Conservation (phyloP, 1,284 basidiomycete genomes). For the Ustilago trichophora region DNA sequence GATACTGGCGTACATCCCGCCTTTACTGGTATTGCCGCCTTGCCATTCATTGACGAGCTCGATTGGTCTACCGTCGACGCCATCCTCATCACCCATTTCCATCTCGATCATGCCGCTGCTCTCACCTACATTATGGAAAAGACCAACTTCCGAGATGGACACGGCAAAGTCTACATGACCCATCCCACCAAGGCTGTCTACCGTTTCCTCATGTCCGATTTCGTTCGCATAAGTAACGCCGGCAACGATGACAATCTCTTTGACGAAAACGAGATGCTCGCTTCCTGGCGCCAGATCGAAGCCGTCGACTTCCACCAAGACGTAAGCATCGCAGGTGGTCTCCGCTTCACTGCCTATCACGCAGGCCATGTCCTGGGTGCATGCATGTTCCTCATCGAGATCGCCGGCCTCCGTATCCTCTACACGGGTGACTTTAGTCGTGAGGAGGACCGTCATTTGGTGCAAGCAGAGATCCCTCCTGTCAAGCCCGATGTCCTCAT, state of each 20-base stretch:
- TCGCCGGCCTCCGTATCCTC: slow-evolving; percentile 90
- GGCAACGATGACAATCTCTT: slow-evolving; percentile 66
- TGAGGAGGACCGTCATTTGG: slow-evolving; percentile 96
- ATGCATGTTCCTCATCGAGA: slow-evolving; percentile 98
- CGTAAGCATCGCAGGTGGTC: slow-evolving; percentile 74
- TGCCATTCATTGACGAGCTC: slow-evolving; percentile 93
- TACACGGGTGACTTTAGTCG: slow-evolving; percentile 98
- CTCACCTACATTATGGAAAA: slow-evolving; percentile 98
- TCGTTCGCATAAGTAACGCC: slow-evolving; percentile 74
- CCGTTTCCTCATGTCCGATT: slow-evolving; percentile 99
- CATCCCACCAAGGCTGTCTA: slow-evolving; percentile 98
- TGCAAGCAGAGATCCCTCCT: slow-evolving; percentile 91
- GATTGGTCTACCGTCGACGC: slow-evolving; percentile 99
- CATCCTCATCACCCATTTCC: slow-evolving; percentile 94
- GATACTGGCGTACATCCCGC: slow-evolving; percentile 98
- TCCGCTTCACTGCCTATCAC: slow-evolving; percentile 96
- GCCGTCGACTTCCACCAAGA: slow-evolving; percentile 96
- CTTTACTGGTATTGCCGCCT: slow-evolving; percentile 88
- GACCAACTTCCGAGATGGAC: slow-evolving; percentile 65
- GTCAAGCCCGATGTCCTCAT: slow-evolving; percentile 86
- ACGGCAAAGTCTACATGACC: slow-evolving; percentile 85
- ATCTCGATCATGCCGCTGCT: slow-evolving; percentile 97
- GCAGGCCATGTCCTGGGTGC: slow-evolving; percentile 97
- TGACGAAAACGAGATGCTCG: slow-evolving; percentile 79
- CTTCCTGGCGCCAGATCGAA: slow-evolving; percentile 88